Evolutionary conservation across 192 early-diverging fungal species (phyloP), one percentile per base, ranked within the genome.

Genomic region (Pilaira anomala): DNA sequence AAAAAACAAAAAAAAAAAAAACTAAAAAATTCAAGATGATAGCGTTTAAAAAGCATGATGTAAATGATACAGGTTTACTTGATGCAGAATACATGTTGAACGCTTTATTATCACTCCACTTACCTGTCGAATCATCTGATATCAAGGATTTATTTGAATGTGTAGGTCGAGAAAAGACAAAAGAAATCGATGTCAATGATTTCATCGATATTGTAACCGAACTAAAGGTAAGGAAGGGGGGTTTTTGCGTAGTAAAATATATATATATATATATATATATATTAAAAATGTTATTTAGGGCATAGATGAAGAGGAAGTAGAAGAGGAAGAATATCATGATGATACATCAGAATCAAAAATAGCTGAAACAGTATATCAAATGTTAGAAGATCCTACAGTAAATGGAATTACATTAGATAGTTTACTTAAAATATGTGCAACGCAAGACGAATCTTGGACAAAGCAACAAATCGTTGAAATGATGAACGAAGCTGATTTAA

Each of bases 401-500:
- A 42, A 42, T 12, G 56, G 21, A 24, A 58, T 58, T 14, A 40
- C 56, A 1, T 11, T 58, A 13, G 39, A 58, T 22, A 42, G 21
- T 3, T 39, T 58, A 24, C 22, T 42, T 22, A 18, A 12, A 9
- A 36, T 42, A 58, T 58, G 56, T 14, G 40, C 29, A 16, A 39
- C 29, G 7, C 56, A 58, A n/a, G 33, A 58, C 18, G 56, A 58
- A 19, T 21, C 29, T 12, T 58, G 56, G 56, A 41, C 56, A 21
- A 58, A 39, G 33, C 39, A 58, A 13, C 36, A 58, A 12, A 25
- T 58, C 5, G 24, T 14, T 4, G 39, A 58, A n/a, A 74, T 74
- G 72, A 68, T 74, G 57, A 28, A 44, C 2, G 66, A 68, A n/a
- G 72, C 62, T 0, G 72, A 74, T 55, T 13, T 41, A 4, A 60